Percentiles rank a stretch among this genome's conserved stretches.
Evolutionary conservation across 768 basidiomycete genomes (phyloP).

Genomic region (Polyporus arcularius): DNA sequence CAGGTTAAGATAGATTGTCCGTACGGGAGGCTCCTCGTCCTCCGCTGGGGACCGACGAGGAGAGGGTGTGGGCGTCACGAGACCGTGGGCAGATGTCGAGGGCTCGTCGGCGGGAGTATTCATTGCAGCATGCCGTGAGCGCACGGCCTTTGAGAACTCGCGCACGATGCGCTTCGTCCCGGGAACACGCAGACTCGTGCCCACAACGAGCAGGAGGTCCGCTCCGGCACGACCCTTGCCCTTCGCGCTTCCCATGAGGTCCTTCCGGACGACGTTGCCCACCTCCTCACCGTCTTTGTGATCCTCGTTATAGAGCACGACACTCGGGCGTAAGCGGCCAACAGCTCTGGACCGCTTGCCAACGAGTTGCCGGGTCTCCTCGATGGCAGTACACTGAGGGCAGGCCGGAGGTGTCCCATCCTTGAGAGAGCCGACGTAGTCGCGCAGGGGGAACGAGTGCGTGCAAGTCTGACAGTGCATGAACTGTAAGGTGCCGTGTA

Average conservation of each 20-base stretch:
- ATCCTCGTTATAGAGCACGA: constrained; percentile 88
- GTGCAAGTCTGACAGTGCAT: constrained; percentile 84
- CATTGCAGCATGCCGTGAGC: constrained; percentile 44
- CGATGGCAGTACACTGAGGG: constrained; percentile 73
- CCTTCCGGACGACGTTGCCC: constrained; percentile 79
- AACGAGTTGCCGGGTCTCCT: constrained; percentile 66
- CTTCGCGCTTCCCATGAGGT: constrained; percentile 66
- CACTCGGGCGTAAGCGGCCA: constrained; percentile 80
- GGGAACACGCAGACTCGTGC: constrained; percentile 85
- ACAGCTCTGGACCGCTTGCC: constrained; percentile 81
- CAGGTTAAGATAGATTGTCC: constrained; percentile 80
- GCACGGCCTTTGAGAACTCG: constrained; percentile 81
- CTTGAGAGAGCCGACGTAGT: constrained; percentile 60
- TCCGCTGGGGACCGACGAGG: constrained; percentile 39
- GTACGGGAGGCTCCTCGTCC: constrained; percentile 58
- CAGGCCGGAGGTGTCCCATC: constrained; percentile 71
- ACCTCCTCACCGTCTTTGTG: constrained; percentile 88
- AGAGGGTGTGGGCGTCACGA: constrained; percentile 49
- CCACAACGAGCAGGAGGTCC: constrained; percentile 86
- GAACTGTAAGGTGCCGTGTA: constrained; percentile 82
- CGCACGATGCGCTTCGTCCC: constrained; percentile 91
- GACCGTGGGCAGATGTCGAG: constrained; percentile 23
- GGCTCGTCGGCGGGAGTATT: constrained; percentile 32
- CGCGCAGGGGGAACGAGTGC: constrained; percentile 63
- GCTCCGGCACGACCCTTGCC: constrained; percentile 70